Evolutionary conservation across 2,329 filamentous ascomycete genomes (phyloP), one percentile per base, ranked within the genome.

Genomic region (Aspergillus tubingensis): DNA sequence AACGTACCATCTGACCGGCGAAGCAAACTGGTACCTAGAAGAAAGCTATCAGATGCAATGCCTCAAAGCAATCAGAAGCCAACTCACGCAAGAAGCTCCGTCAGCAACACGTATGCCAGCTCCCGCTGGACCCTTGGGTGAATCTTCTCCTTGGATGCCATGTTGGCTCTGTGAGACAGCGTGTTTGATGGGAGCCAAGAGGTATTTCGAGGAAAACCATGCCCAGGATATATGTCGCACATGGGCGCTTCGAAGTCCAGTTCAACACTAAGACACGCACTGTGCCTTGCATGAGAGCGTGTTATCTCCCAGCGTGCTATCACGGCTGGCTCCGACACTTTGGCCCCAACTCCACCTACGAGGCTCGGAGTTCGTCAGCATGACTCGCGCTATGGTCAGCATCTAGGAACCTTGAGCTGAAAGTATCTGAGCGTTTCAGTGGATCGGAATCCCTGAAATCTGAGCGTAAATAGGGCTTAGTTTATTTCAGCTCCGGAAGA

Each of bases 1-100:
- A 44, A 50, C 47, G 30, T 50, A 50, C 47, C 52, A 54, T 47
- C 39, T 41, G 11, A 54, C 52, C n/a, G 52, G 52, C n/a, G 52
- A 54, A 44, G 52, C 52, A 44, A 54, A 54, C 23, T 54, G 52
- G 39, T 54, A 54, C 19, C 52, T 54, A 44, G 2, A 8, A 3
- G 17, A 13, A 47, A 39, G 8, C 3, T 13, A 41, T 54, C 25
- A 54, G 52, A 13, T 30, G 8, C 23, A 13, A 19, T 19, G 5
- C 8, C 25, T 11, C 2, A 4, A 10, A 30, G 8, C 13, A 30
- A 19, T 11, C 1, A 50, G 10, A 50, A n/a, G 25, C 43, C 11
- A 50, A 30, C 47, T 50, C 25, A 50, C 47, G 47, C 47, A 25
- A 50, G 47, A 50, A 50, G 47, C 8, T 50, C 47, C 25, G 47